Conservation (phyloP, 768 basidiomycete species). For the Pulveroboletus sp. region DNA sequence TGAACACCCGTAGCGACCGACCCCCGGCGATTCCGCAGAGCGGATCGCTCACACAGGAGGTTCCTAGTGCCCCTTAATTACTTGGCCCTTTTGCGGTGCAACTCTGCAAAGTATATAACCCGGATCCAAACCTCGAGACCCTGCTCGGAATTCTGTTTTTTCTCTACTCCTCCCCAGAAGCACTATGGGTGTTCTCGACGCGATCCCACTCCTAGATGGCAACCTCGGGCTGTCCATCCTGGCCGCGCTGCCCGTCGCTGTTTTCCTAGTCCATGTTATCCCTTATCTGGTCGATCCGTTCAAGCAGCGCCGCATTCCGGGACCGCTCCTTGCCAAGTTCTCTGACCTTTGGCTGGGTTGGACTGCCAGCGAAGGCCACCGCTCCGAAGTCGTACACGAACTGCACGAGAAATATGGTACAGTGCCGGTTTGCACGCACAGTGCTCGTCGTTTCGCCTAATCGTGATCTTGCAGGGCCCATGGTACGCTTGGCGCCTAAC, state of each 20-base stretch:
- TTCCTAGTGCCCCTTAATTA: too few relatives aligned
- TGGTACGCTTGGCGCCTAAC: conserved; percentile 71
- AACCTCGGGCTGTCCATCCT: conserved; percentile 3
- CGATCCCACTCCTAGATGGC: conserved; percentile 1
- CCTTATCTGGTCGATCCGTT: conserved; percentile 56
- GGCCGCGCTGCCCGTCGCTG: conserved; percentile 13
- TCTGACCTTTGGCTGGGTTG: conserved; percentile 71
- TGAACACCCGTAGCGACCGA: too few relatives aligned
- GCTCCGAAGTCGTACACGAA: conserved; percentile 69
- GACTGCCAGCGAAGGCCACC: conserved; percentile 59
- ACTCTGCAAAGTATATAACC: neutral
- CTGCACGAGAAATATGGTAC: conserved; percentile 72
- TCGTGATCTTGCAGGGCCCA: conserved; percentile 39
- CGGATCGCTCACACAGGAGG: too few relatives aligned
- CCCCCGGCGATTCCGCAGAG: too few relatives aligned
- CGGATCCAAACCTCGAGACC: neutral
- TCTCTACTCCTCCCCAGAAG: neutral
- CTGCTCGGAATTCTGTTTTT: neutral
- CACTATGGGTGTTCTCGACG: conserved; percentile 15
- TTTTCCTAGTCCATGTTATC: conserved; percentile 33
- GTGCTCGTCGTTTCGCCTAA: neutral
- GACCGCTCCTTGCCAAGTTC: conserved; percentile 66
- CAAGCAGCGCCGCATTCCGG: conserved; percentile 59
- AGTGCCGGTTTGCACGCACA: conserved; percentile 7
- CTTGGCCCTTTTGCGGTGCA: too few relatives aligned